phyloP scores from a whole-genome alignment of 1,139 yeast species.

The Geotrichum phurueaensis region DNA sequence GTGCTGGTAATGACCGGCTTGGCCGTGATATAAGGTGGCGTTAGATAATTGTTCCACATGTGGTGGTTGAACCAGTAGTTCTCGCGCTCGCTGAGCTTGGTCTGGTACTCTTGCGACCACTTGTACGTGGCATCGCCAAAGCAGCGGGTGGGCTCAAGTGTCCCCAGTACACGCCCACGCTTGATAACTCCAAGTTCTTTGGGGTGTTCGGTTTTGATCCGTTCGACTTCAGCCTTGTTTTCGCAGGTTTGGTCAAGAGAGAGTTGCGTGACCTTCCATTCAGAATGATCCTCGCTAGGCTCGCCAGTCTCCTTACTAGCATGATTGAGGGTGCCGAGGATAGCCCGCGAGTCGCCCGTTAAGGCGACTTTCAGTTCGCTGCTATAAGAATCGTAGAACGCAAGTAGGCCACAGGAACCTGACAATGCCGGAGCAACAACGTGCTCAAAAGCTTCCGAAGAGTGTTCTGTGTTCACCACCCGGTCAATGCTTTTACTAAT shows the following conservation, averaged over 20 bases:
- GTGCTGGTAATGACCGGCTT: constrained; percentile 89
- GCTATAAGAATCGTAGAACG: constrained; percentile 76
- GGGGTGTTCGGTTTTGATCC: constrained; percentile 85
- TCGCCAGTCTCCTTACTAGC: neutral
- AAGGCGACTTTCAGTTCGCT: constrained; percentile 80
- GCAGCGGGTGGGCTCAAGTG: constrained; percentile 93
- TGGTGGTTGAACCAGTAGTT: neutral
- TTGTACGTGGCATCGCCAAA: constrained; percentile 97
- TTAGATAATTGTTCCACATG: constrained; percentile 33
- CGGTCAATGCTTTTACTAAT: constrained; percentile 69
- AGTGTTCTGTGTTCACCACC: constrained; percentile 54
- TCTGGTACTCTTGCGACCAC: constrained; percentile 71
- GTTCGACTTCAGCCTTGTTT: constrained; percentile 76
- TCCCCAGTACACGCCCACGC: constrained; percentile 80
- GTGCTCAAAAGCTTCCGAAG: constrained; percentile 59
- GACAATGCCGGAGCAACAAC: constrained; percentile 86
- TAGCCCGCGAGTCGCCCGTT: constrained; percentile 93
- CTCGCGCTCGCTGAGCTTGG: constrained; percentile 25
- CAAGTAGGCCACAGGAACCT: constrained; percentile 87
- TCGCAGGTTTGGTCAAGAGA: constrained; percentile 94
- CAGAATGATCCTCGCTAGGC: constrained; percentile 38
- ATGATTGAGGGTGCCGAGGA: constrained; percentile 61
- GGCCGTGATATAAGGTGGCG: constrained; percentile 98
- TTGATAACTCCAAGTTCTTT: constrained; percentile 76
- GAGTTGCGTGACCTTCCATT: constrained; percentile 84